phyloP scores from a whole-genome alignment of 1,284 basidiomycete genomes.

The Phylloboletellus chloephorus region DNA sequence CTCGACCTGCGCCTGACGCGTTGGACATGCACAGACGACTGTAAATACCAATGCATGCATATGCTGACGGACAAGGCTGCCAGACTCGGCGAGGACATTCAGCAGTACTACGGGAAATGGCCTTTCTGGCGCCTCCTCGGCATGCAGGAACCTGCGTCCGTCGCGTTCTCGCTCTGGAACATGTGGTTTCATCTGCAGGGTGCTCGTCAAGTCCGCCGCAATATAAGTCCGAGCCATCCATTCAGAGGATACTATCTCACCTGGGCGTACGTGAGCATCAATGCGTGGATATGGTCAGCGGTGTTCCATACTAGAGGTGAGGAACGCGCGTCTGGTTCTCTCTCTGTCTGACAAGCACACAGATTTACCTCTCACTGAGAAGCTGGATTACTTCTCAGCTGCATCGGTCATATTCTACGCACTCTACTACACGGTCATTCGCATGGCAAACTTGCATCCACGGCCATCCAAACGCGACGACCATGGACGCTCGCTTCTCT shows the following conservation, averaged over 20 bases:
- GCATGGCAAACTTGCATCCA: conserved; percentile 74
- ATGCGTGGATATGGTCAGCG: conserved; percentile 90
- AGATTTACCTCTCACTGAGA: conserved; percentile 86
- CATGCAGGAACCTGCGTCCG: conserved; percentile 93
- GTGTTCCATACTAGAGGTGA: conserved; percentile 90
- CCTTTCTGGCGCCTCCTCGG: conserved; percentile 83
- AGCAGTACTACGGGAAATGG: conserved; percentile 97
- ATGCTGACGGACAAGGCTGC: conserved; percentile 65
- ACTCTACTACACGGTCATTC: conserved; percentile 68
- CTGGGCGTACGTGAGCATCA: conserved; percentile 74
- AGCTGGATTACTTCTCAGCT: conserved; percentile 93
- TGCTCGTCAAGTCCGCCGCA: conserved; percentile 42
- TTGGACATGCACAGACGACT: conserved; percentile 83
- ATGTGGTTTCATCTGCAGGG: conserved; percentile 68
- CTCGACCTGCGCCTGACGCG: conserved; percentile 50
- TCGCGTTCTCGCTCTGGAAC: conserved; percentile 85
- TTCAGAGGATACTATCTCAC: conserved; percentile 67
- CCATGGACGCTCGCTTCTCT: conserved; percentile 9
- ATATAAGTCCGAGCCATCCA: conserved; percentile 55
- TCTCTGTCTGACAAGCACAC: conserved; percentile 12
- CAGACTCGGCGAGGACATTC: conserved; percentile 38
- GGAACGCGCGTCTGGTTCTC: conserved; percentile 16
- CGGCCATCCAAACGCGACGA: conserved; percentile 18
- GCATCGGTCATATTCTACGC: conserved; percentile 76
- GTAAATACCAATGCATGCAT: conserved; percentile 89